phyloP scores from a whole-genome alignment of 2,329 filamentous ascomycete genomes.

The Knufia petricola region DNA sequence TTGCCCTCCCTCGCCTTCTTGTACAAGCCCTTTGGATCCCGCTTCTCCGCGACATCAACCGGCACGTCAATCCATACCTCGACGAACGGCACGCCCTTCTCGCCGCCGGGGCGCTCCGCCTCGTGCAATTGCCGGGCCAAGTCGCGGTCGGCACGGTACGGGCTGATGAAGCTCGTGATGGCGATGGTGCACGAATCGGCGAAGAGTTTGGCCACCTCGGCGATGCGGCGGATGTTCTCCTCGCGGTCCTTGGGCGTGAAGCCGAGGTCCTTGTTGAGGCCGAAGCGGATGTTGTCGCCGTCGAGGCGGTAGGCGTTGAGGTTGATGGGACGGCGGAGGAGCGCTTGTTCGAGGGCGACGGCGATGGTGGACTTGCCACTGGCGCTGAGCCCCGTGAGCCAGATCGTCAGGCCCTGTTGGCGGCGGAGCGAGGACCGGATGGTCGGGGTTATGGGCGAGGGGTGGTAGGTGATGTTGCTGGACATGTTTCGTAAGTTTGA shows the following conservation, averaged over 20 bases:
- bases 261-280: constrained; percentile 92
- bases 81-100: constrained; percentile 67
- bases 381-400: constrained; percentile 93
- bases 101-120: constrained; percentile 48
- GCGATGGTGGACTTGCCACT: constrained; percentile 97
- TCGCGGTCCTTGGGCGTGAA: constrained; percentile 89
- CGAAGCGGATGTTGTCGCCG: constrained; percentile 97
- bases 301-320: constrained; percentile 85
- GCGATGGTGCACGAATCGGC: constrained; percentile 80
- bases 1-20: constrained; percentile 90
- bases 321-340: constrained; percentile 62
- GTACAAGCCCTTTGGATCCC: constrained; percentile 95
- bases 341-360: constrained; percentile 91
- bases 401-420: constrained; percentile 88
- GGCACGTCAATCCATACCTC: constrained; percentile 92
- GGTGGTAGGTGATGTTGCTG: constrained; percentile 41
- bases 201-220: constrained; percentile 94
- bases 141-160: constrained; percentile 78
- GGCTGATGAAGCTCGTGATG: constrained; percentile 93
- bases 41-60: constrained; percentile 82
- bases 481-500: constrained; percentile 9
- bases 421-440: constrained; percentile 47
- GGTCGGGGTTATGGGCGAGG: constrained; percentile 32
- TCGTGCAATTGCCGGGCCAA: constrained; percentile 73
- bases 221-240: constrained; percentile 95